These are phyloP conservation scores for Triticum aestivum DNA, from an alignment of 176 grass and related monocot genomes.

Conservation along the genomic window DNA sequence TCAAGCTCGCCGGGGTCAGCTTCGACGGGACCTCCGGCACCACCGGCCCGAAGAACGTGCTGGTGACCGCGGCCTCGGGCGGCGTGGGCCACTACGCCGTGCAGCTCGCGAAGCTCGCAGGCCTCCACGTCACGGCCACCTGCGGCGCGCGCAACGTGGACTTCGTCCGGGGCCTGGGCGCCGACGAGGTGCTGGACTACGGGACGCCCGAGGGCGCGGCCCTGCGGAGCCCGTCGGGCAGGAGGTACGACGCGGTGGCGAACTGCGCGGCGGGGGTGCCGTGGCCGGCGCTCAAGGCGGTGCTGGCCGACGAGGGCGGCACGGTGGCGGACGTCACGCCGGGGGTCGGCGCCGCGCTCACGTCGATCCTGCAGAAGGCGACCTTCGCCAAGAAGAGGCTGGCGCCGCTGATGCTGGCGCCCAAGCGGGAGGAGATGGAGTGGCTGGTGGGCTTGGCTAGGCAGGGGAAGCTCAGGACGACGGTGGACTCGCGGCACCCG, in stretches of 20 bases:
- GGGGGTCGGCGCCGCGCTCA: conserved; percentile 25
- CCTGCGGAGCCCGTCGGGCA: conserved; percentile 52
- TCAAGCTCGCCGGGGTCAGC: conserved; percentile 46
- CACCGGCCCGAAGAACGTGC: conserved; percentile 33
- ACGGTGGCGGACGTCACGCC: conserved; percentile 58
- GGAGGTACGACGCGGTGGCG: conserved; percentile 58
- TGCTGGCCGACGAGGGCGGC: conserved; percentile 37
- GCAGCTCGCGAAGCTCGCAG: conserved; percentile 71
- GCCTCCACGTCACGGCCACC: conserved; percentile 69
- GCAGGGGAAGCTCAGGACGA: conserved; percentile 64
- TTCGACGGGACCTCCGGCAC: conserved; percentile 39
- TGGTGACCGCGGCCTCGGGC: conserved; percentile 85
- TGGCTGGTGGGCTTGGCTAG: conserved; percentile 55
- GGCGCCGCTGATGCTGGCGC: conserved; percentile 44
- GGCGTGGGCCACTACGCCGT: conserved; percentile 83
- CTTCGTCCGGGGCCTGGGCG: conserved; percentile 49
- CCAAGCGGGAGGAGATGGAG: conserved; percentile 64
- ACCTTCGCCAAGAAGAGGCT: conserved; percentile 69
- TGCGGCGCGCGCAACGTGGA: conserved; percentile 72
- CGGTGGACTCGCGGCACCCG: conserved; percentile 56
- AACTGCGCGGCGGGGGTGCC: conserved; percentile 62
- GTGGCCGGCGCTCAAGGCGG: conserved; percentile 53
- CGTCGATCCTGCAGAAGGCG: conserved; percentile 58
- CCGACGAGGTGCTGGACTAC: conserved; percentile 79
- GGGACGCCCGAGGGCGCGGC: conserved; percentile 48